phyloP scores from a whole-genome alignment of 2,329 filamentous ascomycete genomes.

The Amauroascus verrucosus region DNA sequence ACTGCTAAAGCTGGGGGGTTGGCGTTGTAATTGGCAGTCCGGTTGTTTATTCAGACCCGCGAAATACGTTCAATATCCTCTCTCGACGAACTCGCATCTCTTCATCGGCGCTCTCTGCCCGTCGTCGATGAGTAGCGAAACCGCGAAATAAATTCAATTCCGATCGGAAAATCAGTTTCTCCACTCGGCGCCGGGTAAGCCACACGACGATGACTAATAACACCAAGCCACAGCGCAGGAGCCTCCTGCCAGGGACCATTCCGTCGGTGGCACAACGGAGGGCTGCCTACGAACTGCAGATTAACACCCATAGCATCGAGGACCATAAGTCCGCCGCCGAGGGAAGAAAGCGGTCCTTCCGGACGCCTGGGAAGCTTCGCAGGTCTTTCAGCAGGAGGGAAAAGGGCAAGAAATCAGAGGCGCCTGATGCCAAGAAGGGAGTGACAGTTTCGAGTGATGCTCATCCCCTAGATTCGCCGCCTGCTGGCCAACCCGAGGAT shows the following conservation, averaged over 20 bases:
- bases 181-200: constrained; percentile 1
- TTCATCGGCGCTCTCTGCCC: neutral
- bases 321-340: neutral
- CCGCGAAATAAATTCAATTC: neutral
- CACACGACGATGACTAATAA: constrained; percentile 8
- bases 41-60: neutral
- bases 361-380: constrained; percentile 1
- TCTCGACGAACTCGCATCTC: neutral
- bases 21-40: neutral
- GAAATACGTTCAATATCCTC: neutral
- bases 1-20: constrained; percentile 1
- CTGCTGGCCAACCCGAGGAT: neutral
- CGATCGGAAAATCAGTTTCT: constrained; percentile 12
- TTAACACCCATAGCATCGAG: neutral
- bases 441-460: neutral
- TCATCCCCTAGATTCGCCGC: neutral
- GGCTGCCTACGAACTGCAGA: constrained; percentile 18
- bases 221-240: constrained; percentile 11
- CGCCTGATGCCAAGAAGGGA: constrained; percentile 1
- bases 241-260: constrained; percentile 14
- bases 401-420: neutral
- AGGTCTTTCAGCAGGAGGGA: neutral
- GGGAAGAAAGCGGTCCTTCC: constrained; percentile 7
- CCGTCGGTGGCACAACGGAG: constrained; percentile 19
- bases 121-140: neutral